Evolutionary conservation across 2,329 filamentous ascomycete genomes (phyloP).

Genomic region (Colletotrichum tropicale): DNA sequence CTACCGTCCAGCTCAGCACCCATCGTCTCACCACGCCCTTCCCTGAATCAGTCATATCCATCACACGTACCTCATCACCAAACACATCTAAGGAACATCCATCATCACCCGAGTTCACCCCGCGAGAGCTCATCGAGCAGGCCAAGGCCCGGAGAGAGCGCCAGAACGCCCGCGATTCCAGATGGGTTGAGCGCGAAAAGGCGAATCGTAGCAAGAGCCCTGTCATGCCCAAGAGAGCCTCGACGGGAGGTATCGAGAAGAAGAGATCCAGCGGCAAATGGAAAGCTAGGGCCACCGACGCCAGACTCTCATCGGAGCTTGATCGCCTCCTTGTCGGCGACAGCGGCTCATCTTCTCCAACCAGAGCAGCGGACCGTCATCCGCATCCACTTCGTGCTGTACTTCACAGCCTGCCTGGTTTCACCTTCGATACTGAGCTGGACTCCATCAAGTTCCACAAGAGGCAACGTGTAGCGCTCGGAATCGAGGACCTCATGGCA

Average conservation of each 20-base stretch:
- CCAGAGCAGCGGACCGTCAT: not conserved
- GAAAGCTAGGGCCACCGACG: not conserved
- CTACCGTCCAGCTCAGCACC: not conserved
- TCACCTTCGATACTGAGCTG: not conserved
- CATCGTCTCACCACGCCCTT: not conserved
- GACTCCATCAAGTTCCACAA: slow-evolving; percentile 1
- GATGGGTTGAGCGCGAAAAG: not conserved
- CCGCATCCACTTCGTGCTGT: not conserved
- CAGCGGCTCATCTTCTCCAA: not conserved
- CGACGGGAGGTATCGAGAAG: not conserved
- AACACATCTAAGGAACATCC: not conserved
- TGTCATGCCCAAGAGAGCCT: not conserved
- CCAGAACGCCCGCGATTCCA: not conserved
- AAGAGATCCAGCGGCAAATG: not conserved
- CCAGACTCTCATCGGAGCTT: not conserved
- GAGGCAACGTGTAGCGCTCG: not conserved
- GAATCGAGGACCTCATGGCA: not conserved
- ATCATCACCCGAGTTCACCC: not conserved
- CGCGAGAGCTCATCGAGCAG: not conserved
- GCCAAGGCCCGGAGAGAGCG: not conserved
- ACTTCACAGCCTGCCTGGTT: not conserved
- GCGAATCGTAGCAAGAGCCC: not conserved
- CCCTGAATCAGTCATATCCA: not conserved
- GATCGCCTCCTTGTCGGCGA: slow-evolving; percentile 4
- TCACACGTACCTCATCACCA: not conserved